Evolutionary conservation across 768 basidiomycete genomes (phyloP), one percentile per base, ranked within the genome.

Genomic region (Phlegmacium glaucopus): DNA sequence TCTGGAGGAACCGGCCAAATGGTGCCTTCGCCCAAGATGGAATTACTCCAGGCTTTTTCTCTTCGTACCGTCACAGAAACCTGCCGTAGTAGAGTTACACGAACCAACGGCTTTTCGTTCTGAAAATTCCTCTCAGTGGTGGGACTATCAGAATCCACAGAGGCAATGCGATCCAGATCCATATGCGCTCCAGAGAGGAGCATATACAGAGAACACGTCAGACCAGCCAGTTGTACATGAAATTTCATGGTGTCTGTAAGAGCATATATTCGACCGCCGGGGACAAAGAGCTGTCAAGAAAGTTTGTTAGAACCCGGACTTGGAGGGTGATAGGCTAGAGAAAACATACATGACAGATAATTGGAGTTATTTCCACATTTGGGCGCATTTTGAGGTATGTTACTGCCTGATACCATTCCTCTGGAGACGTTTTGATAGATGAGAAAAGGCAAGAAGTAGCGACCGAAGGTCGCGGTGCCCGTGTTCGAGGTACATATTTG

Each of bases 361-460:
- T 62, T 13, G 75, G 74, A 12, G 66, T 59, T 15, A 74, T 42
- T 9, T 55, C 49, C 1, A 71, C 66, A 6, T 56, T 54, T 15
- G 58, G 51, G 13, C 70, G 66, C 25, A 69, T 67, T 37, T 70
- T 62, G 55, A 85, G 58, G n/a, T 60, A 59, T 25, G 72, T 70
- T 10, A 68, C 63, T 6, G 57, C 72, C 59, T 76, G 84, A 57
- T 63, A 70, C 82, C 83, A 87, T 58, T 87, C 85, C 57, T 85
- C 85, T 7, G 85, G 84, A 4, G 74, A 68, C 0, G 72, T 66
- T 59, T 86, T 86, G 46, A 87, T 61, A 3, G 77, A 75, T 0
- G 77, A 75, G 50, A 83, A 71, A 57, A 87, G 82, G 18, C 72
- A 64, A 1, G 72, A 65, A 10, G 65, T 65, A 1, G 71, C 61